Conservation (phyloP, 345 rosid species). For the Lepidium aucheri region DNA sequence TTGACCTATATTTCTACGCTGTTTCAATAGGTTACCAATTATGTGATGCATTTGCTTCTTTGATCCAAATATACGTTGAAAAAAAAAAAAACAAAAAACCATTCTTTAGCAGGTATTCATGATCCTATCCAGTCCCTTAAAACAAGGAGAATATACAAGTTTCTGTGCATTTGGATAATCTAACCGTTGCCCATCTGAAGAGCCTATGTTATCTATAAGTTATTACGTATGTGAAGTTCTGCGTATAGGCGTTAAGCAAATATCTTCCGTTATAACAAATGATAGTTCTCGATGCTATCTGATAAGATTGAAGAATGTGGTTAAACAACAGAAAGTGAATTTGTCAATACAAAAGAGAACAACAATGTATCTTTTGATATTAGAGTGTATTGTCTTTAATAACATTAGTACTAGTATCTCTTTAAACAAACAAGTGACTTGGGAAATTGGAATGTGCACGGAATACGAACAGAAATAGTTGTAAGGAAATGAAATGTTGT, state of each 20-base stretch:
- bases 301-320: not conserved
- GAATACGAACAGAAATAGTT: no score
- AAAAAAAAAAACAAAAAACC: no score
- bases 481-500: no score
- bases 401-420: no score
- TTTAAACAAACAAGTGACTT: no score
- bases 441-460: no score
- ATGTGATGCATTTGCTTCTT: constrained; percentile 8
- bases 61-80: not conserved
- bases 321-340: not conserved
- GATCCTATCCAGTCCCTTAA: not conserved
- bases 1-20: not conserved
- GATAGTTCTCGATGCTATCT: not conserved
- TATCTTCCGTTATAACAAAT: not conserved
- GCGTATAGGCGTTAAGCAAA: not conserved
- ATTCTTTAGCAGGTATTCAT: not conserved
- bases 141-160: not conserved
- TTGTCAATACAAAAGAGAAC: not conserved
- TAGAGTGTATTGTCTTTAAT: not conserved
- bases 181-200: not conserved
- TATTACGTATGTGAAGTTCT: not conserved
- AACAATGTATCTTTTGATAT: not conserved
- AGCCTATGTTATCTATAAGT: not conserved
- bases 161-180: not conserved
- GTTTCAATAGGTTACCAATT: not conserved